These are phyloP conservation scores for Serendipita sp. DNA, from an alignment of 768 basidiomycete genomes.

Conservation along the genomic window DNA sequence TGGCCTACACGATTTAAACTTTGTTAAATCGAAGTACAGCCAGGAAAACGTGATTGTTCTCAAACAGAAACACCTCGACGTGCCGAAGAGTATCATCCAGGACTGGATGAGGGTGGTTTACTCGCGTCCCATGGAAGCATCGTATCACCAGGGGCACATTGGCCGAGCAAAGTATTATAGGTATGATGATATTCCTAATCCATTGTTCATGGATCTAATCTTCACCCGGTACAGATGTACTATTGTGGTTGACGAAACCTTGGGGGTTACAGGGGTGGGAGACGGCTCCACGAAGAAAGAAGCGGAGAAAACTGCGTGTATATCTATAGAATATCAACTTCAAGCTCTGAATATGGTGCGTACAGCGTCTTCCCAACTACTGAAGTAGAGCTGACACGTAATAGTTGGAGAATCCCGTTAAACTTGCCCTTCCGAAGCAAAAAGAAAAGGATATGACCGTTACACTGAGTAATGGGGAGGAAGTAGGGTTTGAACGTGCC, in stretches of 20 bases:
- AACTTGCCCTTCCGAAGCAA: background rate
- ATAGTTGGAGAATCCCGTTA: background rate
- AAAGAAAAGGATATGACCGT: slow-evolving; percentile 9
- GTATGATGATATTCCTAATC: background rate
- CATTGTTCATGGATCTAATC: background rate
- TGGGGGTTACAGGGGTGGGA: slow-evolving; percentile 40
- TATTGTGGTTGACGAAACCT: slow-evolving; percentile 15
- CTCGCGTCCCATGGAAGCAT: background rate
- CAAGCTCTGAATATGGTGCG: slow-evolving; percentile 47
- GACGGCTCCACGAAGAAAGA: slow-evolving; percentile 43
- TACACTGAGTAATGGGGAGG: slow-evolving; percentile 43
- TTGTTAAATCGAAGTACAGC: slow-evolving; percentile 6
- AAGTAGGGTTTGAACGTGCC: slow-evolving; percentile 54
- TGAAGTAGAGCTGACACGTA: slow-evolving; percentile 9
- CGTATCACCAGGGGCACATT: background rate
- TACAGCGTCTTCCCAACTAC: slow-evolving; percentile 12
- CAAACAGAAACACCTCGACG: slow-evolving; percentile 5
- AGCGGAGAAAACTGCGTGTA: slow-evolving; percentile 58
- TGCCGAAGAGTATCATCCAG: background rate
- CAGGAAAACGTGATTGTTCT: background rate
- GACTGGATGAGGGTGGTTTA: background rate
- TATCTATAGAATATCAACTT: slow-evolving; percentile 60
- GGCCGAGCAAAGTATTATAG: background rate
- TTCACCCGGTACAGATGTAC: slow-evolving; percentile 15
- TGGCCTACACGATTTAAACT: slow-evolving; percentile 5